A percentile compares a stretch with the other conserved stretches of the same genome.
Conservation (phyloP, 345 rosid species). For the Murraya koenigii region DNA sequence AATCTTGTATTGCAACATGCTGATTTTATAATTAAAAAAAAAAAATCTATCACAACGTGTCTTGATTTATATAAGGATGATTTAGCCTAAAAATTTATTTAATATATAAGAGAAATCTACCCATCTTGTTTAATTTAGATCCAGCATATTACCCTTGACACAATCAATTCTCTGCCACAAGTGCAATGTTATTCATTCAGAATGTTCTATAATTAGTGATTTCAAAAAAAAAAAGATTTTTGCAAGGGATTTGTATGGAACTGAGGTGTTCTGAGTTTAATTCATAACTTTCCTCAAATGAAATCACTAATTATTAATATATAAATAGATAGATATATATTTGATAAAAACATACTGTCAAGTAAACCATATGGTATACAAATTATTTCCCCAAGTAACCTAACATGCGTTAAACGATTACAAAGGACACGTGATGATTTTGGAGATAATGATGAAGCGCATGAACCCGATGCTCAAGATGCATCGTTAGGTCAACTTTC, state of each 20-base stretch:
- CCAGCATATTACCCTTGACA: background rate
- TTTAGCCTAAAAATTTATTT: too few relatives aligned
- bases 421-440: background rate
- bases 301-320: too few relatives aligned
- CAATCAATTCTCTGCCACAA: background rate
- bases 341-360: background rate
- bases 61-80: too few relatives aligned
- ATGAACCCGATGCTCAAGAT: background rate
- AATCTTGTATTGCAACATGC: too few relatives aligned
- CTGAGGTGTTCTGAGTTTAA: too few relatives aligned
- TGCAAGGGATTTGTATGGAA: too few relatives aligned
- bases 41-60: too few relatives aligned
- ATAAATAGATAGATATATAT: too few relatives aligned
- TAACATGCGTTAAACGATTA: background rate
- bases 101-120: too few relatives aligned
- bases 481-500: background rate
- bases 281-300: too few relatives aligned
- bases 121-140: background rate
- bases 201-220: background rate
- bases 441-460: background rate
- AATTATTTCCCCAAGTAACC: background rate
- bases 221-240: background rate
- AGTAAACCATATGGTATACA: background rate
- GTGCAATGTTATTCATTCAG: background rate
- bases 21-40: too few relatives aligned